A percentile compares a stretch with the other conserved stretches of the same genome.
Conservation (phyloP, 345 rosid species). For the Camelina sativa region DNA sequence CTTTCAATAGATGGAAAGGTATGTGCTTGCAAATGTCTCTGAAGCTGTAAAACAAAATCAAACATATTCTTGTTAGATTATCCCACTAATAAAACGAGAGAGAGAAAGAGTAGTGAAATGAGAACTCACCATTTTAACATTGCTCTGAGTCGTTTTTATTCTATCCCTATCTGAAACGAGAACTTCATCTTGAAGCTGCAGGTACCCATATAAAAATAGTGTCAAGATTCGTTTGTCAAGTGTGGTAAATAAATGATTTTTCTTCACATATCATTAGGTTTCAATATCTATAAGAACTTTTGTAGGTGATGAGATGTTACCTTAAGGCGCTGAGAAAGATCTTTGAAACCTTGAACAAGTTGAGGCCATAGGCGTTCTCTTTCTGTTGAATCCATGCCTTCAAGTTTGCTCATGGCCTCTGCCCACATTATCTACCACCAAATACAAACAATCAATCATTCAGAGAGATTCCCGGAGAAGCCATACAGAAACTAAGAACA, state of each 20-base stretch:
- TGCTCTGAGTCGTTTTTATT: slow-evolving; percentile 81
- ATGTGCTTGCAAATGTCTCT: slow-evolving; percentile 96
- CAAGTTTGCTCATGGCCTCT: slow-evolving; percentile 91
- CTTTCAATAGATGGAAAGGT: slow-evolving; percentile 89
- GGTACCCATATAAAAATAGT: slow-evolving; percentile 29
- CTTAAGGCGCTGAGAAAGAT: slow-evolving; percentile 90
- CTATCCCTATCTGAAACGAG: slow-evolving; percentile 93
- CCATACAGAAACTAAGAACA: not conserved
- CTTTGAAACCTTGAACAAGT: slow-evolving; percentile 95
- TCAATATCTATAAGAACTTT: not conserved
- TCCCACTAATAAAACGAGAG: not conserved
- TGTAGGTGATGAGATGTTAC: slow-evolving; percentile 36
- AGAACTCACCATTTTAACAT: slow-evolving; percentile 76
- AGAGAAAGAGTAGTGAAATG: not conserved
- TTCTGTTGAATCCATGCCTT: slow-evolving; percentile 90
- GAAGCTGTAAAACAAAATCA: slow-evolving; percentile 64
- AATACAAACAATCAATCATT: slow-evolving; percentile 47
- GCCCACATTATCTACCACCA: slow-evolving; percentile 93
- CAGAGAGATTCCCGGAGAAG: slow-evolving; percentile 12
- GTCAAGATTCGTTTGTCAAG: slow-evolving; percentile 8
- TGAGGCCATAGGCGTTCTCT: slow-evolving; percentile 98
- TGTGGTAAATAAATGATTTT: slow-evolving; percentile 2
- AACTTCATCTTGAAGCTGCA: slow-evolving; percentile 76
- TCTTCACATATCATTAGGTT: slow-evolving; percentile 1
- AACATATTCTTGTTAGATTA: not conserved